Conservation (phyloP, 805 yeast genomes). For the Brettanomyces nanus region DNA sequence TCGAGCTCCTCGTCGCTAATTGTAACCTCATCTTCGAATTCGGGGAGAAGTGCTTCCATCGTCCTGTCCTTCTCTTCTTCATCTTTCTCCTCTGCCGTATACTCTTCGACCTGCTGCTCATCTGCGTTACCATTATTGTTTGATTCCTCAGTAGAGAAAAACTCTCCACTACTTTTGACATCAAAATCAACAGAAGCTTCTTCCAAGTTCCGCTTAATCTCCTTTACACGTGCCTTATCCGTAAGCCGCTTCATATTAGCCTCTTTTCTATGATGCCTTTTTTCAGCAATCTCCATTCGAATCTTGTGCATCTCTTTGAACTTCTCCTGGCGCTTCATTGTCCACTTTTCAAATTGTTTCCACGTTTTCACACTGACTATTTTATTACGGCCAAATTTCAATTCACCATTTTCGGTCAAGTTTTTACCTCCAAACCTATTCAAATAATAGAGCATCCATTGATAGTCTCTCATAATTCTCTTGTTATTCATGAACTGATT, state of each 20-base stretch:
- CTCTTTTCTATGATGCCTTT: slow-evolving; percentile 2
- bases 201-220: slow-evolving; percentile 3
- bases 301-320: slow-evolving; percentile 10
- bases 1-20: slow-evolving; percentile 1
- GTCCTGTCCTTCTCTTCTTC: slow-evolving; percentile 4
- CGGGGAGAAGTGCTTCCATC: slow-evolving; percentile 2
- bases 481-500: slow-evolving; percentile 36
- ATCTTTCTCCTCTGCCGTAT: slow-evolving; percentile 1
- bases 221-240: slow-evolving; percentile 2
- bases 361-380: slow-evolving; percentile 15
- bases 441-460: slow-evolving; percentile 43
- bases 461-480: slow-evolving; percentile 33
- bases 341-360: slow-evolving; percentile 23
- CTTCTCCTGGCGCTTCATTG: slow-evolving; percentile 23
- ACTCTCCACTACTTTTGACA: slow-evolving; percentile 3
- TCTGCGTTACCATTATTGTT: slow-evolving; percentile 8
- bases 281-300: not conserved
- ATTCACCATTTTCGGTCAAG: slow-evolving; percentile 11
- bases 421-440: slow-evolving; percentile 31
- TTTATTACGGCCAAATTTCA: not conserved
- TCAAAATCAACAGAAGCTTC: slow-evolving; percentile 2
- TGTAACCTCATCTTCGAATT: slow-evolving; percentile 10
- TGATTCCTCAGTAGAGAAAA: slow-evolving; percentile 6
- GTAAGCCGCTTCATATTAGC: slow-evolving; percentile 5
- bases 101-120: slow-evolving; percentile 7